Base-by-base conservation (phyloP, 345 rosid species). In the Fremontodendron californicum region DNA sequence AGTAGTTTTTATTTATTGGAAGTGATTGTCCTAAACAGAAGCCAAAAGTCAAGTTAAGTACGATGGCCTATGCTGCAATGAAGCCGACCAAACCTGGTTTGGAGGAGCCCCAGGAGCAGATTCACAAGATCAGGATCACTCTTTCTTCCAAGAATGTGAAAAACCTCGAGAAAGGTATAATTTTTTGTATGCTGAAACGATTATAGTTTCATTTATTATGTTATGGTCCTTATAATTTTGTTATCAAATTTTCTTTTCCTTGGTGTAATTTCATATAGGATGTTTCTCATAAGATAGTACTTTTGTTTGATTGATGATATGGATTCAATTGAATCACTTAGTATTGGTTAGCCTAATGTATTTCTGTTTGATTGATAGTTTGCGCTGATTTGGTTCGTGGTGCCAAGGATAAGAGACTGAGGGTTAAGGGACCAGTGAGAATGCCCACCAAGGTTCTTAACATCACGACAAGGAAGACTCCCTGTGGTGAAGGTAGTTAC, bases 51-150 rank as follows among this genome's bases (percentile, higher is more conserved):
- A 29, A 42, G 6, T n/a, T 25, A 43, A 29, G 52, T 80, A 79
- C 60, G 6, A 87, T 87, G 90, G 87, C 90, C 25, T 86, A 82
- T 71, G 77, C 81, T 75, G 81, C 87, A 23, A 85, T 85, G 82
- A 87, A 87, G 71, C 88, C 86, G 0, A 69, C 82, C 0, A 91
- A 91, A 76, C 81, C 89, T 2, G 94, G 94, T 33, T 81, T 90
- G 65, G 97, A 89, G 72, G 97, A 90, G 9, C 13, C 90, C 0
- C 84, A 84, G 25, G 94, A 85, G 83, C 89, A 87, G 81, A 84
- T 89, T 76, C 94, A 92, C 71, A 90, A 89, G 86, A 92, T 92
- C 78, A 84, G 94, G 33, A 92, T 92, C 87, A 90, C 94, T 40
- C 91, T 92, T 6, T 90, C 92, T 64, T 91, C 96, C 15, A 92